Percentiles rank a stretch among this genome's conserved stretches.
Evolutionary conservation across 2,329 filamentous ascomycete genomes (phyloP).

Genomic region (Calonectria crousiana): DNA sequence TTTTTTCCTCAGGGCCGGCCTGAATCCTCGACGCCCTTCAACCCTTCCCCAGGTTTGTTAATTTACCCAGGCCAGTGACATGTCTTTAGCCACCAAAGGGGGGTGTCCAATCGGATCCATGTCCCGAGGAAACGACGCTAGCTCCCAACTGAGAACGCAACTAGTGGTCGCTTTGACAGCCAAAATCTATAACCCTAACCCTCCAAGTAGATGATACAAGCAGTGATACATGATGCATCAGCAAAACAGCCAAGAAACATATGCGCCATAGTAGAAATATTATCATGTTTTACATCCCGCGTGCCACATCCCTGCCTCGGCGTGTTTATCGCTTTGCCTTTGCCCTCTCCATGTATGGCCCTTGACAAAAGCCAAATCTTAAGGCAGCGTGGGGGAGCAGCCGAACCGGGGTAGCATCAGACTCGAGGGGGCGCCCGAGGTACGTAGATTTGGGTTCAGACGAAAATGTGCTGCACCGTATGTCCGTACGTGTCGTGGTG

Average conservation of each 20-base stretch:
- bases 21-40: slow-evolving; percentile 19
- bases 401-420: neutral
- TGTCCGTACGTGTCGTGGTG: neutral
- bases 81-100: neutral
- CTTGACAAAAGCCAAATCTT: neutral
- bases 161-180: slow-evolving; percentile 4
- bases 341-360: neutral
- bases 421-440: neutral
- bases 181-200: slow-evolving; percentile 9
- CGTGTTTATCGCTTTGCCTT: neutral
- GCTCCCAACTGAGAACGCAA: neutral
- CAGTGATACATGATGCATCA: neutral
- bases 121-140: slow-evolving; percentile 4
- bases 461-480: neutral
- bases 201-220: neutral
- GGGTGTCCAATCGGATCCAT: slow-evolving; percentile 7
- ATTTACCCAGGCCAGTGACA: neutral
- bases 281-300: neutral
- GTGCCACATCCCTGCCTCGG: neutral
- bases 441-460: neutral
- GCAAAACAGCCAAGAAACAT: slow-evolving; percentile 5
- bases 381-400: neutral
- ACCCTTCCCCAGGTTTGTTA: slow-evolving; percentile 10
- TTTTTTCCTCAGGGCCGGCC: neutral
- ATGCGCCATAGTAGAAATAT: neutral